Evolutionary conservation across 352 stramenopile species (phyloP), one percentile per base, ranked within the genome.

Genomic region (Globisporangium cystogenes): DNA sequence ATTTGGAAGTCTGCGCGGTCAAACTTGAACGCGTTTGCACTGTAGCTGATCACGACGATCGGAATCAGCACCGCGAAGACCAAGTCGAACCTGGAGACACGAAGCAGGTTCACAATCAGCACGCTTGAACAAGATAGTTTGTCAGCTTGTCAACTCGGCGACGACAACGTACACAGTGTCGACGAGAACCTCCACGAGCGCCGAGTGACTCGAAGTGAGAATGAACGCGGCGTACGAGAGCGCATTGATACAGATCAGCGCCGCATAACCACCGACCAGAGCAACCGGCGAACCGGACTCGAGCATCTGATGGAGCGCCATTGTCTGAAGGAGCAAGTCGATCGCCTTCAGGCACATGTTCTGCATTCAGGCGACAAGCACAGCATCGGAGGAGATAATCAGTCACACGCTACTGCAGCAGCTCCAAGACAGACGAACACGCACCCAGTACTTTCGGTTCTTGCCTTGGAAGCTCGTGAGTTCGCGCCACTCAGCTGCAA

Each of bases 391-490:
- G 3, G 47, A 37, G 16, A 15, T 23, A 15, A 36, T 18, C 29
- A 7, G 16, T 15, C n/a, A 39, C 8, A 43, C 18, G 4, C 36
- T 3, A 31, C 29, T 4, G n/a, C 8, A 16, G 5, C 12, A 24
- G 11, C 20, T n/a, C 14, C 2, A 12, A 16, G 29, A 7, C 26
- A 53, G 4, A 8, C 24, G 26, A 27, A 59, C 62, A 60, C 62
- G 23, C 51, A 72, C 59, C 67, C 63, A 75, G 20, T 54, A 60
- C 33, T 75, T 74, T 42, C 66, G 66, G 15, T 74, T 36, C 21
- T 51, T 53, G 2, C 66, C 63, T 3, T 68, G 35, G 29, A 70
- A 70, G 3, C 44, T 29, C 26, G 56, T 67, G 16, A 65, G 27
- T 1, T 54, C 46, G 12, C 16, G 60, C 59, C 67, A 74, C 3